phyloP scores from a whole-genome alignment of 495 filamentous ascomycete species.

The Bacidia gigantensis region DNA sequence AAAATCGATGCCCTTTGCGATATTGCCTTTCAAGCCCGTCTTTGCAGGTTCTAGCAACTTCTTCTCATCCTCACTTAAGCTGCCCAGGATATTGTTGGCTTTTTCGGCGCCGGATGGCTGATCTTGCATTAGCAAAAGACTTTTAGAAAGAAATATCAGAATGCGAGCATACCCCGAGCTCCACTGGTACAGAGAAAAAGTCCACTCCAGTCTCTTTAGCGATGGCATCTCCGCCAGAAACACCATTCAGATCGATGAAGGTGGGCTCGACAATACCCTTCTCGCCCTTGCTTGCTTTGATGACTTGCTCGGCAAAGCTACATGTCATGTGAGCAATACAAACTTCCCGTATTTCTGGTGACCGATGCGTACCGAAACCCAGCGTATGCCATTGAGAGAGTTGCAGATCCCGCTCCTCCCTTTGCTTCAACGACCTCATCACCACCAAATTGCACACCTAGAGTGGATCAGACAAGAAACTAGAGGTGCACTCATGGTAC shows the following conservation, averaged over 20 bases:
- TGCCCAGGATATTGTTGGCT: slow-evolving; percentile 60
- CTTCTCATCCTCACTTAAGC: slow-evolving; percentile 71
- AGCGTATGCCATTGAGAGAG: slow-evolving; percentile 94
- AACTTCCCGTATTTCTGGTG: too few relatives aligned
- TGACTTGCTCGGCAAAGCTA: slow-evolving; percentile 83
- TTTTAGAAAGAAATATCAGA: not conserved
- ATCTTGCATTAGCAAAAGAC: slow-evolving; percentile 16
- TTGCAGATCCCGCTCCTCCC: slow-evolving; percentile 88
- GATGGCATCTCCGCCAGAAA: slow-evolving; percentile 75
- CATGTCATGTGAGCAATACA: slow-evolving; percentile 20
- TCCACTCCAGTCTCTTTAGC: slow-evolving; percentile 68
- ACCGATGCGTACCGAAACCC: slow-evolving; percentile 86
- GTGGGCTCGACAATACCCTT: slow-evolving; percentile 87
- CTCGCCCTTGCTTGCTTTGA: slow-evolving; percentile 77
- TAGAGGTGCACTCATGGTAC: not conserved
- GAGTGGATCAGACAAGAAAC: slow-evolving; percentile 3
- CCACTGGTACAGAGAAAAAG: slow-evolving; percentile 90
- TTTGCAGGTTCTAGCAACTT: slow-evolving; percentile 62
- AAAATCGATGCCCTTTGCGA: slow-evolving; percentile 85
- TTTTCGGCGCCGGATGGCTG: slow-evolving; percentile 73
- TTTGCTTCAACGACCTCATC: slow-evolving; percentile 98
- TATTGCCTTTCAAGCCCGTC: slow-evolving; percentile 75
- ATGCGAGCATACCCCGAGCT: slow-evolving; percentile 69
- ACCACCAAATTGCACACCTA: slow-evolving; percentile 90
- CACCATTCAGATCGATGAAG: slow-evolving; percentile 84